These are phyloP conservation scores for Thielaviopsis euricoi DNA, from an alignment of 2,329 filamentous ascomycete genomes.

Conservation along the genomic window DNA sequence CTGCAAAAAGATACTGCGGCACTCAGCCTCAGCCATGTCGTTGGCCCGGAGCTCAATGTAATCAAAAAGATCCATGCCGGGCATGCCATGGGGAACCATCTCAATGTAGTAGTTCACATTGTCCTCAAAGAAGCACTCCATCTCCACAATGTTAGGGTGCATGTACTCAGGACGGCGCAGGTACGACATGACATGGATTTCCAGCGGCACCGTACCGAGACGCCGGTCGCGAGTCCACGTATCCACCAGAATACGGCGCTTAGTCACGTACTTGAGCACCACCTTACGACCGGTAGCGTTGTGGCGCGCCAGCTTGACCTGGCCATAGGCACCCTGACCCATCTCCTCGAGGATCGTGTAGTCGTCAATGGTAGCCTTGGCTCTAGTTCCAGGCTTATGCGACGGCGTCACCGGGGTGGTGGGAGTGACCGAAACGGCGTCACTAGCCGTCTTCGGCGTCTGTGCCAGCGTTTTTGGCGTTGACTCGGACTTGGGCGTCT, in stretches of 20 bases:
- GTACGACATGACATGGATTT: constrained; percentile 94
- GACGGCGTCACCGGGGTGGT: constrained; percentile 18
- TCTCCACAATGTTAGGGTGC: constrained; percentile 56
- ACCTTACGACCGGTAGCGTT: constrained; percentile 69
- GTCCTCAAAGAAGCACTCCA: constrained; percentile 62
- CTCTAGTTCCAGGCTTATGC: constrained; percentile 42
- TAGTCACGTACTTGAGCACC: constrained; percentile 95
- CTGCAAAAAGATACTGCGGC: constrained; percentile 86
- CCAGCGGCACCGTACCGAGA: constrained; percentile 83
- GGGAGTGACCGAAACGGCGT: neutral
- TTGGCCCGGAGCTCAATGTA: constrained; percentile 93
- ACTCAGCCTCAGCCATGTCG: constrained; percentile 80
- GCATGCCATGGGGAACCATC: constrained; percentile 86
- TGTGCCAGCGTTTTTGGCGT: neutral
- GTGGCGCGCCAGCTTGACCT: constrained; percentile 86
- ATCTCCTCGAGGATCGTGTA: constrained; percentile 93
- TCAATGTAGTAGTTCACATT: constrained; percentile 96
- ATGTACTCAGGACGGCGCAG: constrained; percentile 55
- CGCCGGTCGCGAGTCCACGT: constrained; percentile 93
- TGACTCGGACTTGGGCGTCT: neutral
- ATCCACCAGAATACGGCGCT: constrained; percentile 88
- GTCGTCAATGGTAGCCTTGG: constrained; percentile 51
- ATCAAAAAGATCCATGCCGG: constrained; percentile 97
- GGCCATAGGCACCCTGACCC: constrained; percentile 94
- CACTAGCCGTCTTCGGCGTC: neutral